Conservation (phyloP, 2,329 filamentous ascomycete species). For the Aspergillus nomiae region DNA sequence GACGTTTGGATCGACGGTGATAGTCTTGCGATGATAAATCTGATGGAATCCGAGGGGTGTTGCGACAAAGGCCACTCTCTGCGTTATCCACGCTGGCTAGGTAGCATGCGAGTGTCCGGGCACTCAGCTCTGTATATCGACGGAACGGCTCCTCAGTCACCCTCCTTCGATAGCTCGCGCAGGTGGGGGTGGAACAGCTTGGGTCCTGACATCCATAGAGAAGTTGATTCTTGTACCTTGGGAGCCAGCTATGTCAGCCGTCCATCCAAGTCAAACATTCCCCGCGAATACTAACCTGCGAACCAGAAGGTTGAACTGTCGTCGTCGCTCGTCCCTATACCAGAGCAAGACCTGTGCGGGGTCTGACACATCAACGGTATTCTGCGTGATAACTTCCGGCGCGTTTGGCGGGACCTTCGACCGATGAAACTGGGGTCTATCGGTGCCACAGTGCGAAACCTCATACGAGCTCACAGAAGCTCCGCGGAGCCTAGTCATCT, state of each 20-base stretch:
- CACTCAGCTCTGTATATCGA: constrained; percentile 78
- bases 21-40: constrained; percentile 30
- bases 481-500: constrained; percentile 47
- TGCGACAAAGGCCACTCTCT: constrained; percentile 67
- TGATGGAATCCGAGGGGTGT: constrained; percentile 34
- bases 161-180: constrained; percentile 75
- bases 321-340: constrained; percentile 43
- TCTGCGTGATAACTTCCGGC: constrained; percentile 41
- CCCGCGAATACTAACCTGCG: constrained; percentile 57
- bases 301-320: constrained; percentile 61
- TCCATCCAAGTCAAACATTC: background rate
- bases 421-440: constrained; percentile 32
- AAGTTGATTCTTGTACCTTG: constrained; percentile 78
- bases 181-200: constrained; percentile 73
- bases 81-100: constrained; percentile 80
- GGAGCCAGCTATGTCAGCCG: constrained; percentile 9
- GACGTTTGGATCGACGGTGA: constrained; percentile 31
- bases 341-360: constrained; percentile 39
- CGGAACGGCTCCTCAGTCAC: constrained; percentile 70
- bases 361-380: constrained; percentile 43
- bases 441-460: constrained; percentile 28
- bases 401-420: constrained; percentile 45
- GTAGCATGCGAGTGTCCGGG: constrained; percentile 76
- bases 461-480: constrained; percentile 38
- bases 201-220: constrained; percentile 73